Evolutionary conservation across 352 stramenopile genomes (phyloP).

Genomic region (Phytophthora macrochlamydospora): DNA sequence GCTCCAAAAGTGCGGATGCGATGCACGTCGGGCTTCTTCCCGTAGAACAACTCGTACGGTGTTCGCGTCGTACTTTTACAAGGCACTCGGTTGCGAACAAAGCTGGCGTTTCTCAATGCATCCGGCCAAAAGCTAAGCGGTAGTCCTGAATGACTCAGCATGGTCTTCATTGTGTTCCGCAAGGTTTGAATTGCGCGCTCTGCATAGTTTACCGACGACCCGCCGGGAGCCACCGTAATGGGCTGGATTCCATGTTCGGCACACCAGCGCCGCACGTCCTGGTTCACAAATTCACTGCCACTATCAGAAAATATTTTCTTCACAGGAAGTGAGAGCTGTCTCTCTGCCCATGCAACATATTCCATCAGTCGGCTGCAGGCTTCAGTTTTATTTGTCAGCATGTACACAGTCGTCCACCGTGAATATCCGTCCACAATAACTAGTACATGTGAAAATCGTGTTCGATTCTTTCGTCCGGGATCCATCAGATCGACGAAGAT

Average conservation of each 20-base stretch:
- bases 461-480: not conserved
- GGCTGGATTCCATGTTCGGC: not conserved
- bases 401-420: not conserved
- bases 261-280: not conserved
- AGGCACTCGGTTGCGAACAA: not conserved
- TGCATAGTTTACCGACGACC: not conserved
- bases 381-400: not conserved
- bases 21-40: conserved; percentile 4
- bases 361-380: not conserved
- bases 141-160: not conserved
- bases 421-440: not conserved
- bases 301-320: not conserved
- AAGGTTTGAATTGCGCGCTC: not conserved
- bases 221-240: not conserved
- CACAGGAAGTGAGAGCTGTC: not conserved
- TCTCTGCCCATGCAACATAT: conserved; percentile 3
- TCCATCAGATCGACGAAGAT: conserved; percentile 5
- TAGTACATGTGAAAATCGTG: not conserved
- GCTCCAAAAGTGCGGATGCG: conserved; percentile 6
- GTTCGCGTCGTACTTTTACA: not conserved
- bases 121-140: not conserved
- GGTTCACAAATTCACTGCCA: not conserved
- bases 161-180: conserved; percentile 1
- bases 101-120: not conserved
- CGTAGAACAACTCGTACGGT: conserved; percentile 1